Evolutionary conservation across 164 flowering plant species (phyloP), one percentile per base, ranked within the genome.

Genomic region (Cinnamomum micranthum): DNA sequence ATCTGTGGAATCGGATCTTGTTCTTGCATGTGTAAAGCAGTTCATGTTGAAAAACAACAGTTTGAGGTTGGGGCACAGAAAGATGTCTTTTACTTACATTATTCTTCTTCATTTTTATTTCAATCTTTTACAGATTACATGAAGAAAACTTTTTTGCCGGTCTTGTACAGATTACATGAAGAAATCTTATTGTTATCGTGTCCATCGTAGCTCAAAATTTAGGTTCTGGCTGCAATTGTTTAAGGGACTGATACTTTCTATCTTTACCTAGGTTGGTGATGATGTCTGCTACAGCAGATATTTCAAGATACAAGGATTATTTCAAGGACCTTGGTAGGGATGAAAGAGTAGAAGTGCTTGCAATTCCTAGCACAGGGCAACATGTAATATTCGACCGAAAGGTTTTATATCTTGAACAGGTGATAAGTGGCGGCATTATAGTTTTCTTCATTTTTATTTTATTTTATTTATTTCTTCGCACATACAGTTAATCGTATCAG

Each of bases 281-380:
- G 85, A 96, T 94, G 99, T 96, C 99, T 81, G 99, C 98, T 69
- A 96, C 98, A 66, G 97, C 97, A 65, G 93, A 94, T 81, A 88
- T 88, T 78, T 27, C 84, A 75, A 91, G 92, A 84, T 96, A 94
- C 78, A 84, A 81, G 70, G 97, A 92, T 73, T 96, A 96, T 81
- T 96, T 96, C 76, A 88, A 78, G 82, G 97, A 92, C 82, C 92
- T 96, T 75, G 93, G 91, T 59, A 88, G 95, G 83, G 94, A 73
- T 79, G 98, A 94, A 85, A 91, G 97, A 83, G 97, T 96, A 25
- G 95, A 96, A 80, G 93, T 94, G 73, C 84, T 94, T 76, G 99
- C 88, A 22, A 96, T 94, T 52, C 97, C 98, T 59, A 88, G 77
- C 80, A 79, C 91, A 20, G 73, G 76, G 69, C 87, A 86, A 80